Base-by-base conservation (phyloP, 148 eudicot species). In the Silene uniflora region DNA sequence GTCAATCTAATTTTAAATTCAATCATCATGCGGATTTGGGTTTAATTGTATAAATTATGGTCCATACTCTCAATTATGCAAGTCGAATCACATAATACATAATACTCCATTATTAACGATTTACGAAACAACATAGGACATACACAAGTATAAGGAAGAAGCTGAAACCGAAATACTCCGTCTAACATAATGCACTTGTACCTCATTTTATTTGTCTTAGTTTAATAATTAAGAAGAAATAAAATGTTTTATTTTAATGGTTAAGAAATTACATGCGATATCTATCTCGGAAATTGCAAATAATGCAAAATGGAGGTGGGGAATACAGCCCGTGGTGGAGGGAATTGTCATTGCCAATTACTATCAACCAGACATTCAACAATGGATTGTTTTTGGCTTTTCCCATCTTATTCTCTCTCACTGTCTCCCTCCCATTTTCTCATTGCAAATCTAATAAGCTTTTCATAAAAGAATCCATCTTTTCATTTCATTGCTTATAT, bases 331-430 rank as follows among this genome's bases (percentile, higher is more conserved):
- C 69, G 69, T 66, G 69, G 47, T 24, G 35, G 47, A 16, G 47
- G 47, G 69, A 14, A 58, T 9, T 56, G 56, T 8, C 42, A 52
- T 71, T 71, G 39, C 0, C 39, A 65, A 12, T n/a, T 61, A 77
- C 14, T 70, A 58, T n/a, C 47, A 39, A 44, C 67, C 63, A 56
- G 62, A 61, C 69, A 63, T 54, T 63, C 42, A 62, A 35, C 75
- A 80, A 59, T 80, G 69, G 21, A 62, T 75, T 49, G 52, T 67
- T 68, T 69, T 71, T 76, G 76, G 76, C 76, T n/a, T 81, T 66
- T 65, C 46, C 44, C 79, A 62, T 70, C 80, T 19, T 27, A 13
- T 25, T 54, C 67, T 56, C 52, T 58, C 61, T 54, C 56, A 44
- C 62, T 24, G 2, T 49, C 42, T 46, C 44, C 60, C 59, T 27